Base-by-base conservation (phyloP, 2,329 filamentous ascomycete species). In the Pyrenochaeta sp. region DNA sequence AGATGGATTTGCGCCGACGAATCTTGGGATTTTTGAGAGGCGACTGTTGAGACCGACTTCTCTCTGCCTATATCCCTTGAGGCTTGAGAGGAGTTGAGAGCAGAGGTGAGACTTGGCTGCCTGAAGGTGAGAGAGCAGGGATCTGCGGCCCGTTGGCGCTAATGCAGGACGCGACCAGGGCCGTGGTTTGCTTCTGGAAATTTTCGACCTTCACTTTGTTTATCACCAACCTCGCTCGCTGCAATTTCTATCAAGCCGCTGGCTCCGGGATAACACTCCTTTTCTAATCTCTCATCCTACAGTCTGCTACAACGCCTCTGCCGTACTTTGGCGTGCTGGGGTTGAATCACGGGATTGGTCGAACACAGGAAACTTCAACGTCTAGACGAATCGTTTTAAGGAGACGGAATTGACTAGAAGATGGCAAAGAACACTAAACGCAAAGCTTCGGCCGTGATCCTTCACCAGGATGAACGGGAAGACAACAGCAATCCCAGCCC, bases 381-480 rank as follows among this genome's bases (percentile, higher is more conserved):
- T n/a, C n/a, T n/a, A n/a, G n/a, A n/a, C n/a, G n/a, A n/a, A n/a
- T n/a, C n/a, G n/a, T n/a, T n/a, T n/a, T n/a, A n/a, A n/a, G n/a
- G n/a, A n/a, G n/a, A n/a, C n/a, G n/a, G n/a, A n/a, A n/a, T n/a
- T n/a, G n/a, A n/a, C n/a, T n/a, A n/a, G n/a, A n/a, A n/a, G n/a
- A n/a, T n/a, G n/a, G n/a, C n/a, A n/a, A n/a, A n/a, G n/a, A n/a
- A n/a, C n/a, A n/a, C n/a, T n/a, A 64, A 64, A 35, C 57, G 60
- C 42, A 64, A 61, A 30, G 53, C 54, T 14, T 50, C 53, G 10
- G 41, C 53, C 2, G 51, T 55, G n/a, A 43, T 58, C 2, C 40
- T 55, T 18, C 53, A 61, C 41, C 50, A 61, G 17, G 50, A 37
- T 28, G 34, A 38, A 44, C 8, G 30, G 13, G 23, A 43, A 17